phyloP scores from a whole-genome alignment of 176 grass and related monocot species.

The Juncus effusus region DNA sequence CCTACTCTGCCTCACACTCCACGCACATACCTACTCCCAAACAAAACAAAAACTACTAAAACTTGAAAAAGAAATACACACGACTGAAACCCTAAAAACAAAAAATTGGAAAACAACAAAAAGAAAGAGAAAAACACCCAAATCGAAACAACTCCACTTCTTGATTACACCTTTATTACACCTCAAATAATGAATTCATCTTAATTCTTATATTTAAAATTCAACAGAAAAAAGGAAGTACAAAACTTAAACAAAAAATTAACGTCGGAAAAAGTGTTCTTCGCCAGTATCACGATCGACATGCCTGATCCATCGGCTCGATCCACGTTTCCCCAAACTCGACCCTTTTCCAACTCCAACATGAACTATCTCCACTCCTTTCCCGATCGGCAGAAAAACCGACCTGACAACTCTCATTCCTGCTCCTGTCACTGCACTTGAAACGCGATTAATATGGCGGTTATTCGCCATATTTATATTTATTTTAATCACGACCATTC shows the following conservation, averaged over 20 bases:
- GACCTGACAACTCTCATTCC: slow-evolving; percentile 50
- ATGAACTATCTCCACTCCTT: slow-evolving; percentile 58
- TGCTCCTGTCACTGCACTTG: slow-evolving; percentile 9
- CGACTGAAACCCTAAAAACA: no score
- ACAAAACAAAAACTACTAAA: no score
- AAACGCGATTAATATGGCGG: neutral
- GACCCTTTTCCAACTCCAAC: slow-evolving; percentile 67
- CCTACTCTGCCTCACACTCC: no score
- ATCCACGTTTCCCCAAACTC: slow-evolving; percentile 23
- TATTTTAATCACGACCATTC: slow-evolving; percentile 55
- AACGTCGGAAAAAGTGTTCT: slow-evolving; percentile 72
- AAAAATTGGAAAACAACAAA: neutral
- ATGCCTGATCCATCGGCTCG: slow-evolving; percentile 56
- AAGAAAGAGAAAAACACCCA: neutral
- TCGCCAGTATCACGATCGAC: slow-evolving; percentile 58
- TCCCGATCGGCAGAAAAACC: slow-evolving; percentile 53
- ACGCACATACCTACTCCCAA: no score
- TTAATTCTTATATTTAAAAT: neutral
- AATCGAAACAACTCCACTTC: neutral
- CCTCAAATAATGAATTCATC: neutral
- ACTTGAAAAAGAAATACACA: no score
- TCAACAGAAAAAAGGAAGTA: neutral
- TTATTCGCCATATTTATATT: neutral
- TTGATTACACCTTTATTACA: neutral
- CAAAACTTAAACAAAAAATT: neutral